phyloP scores from a whole-genome alignment of 2,329 filamentous ascomycete genomes.

The Sporothrix variecibatus region DNA sequence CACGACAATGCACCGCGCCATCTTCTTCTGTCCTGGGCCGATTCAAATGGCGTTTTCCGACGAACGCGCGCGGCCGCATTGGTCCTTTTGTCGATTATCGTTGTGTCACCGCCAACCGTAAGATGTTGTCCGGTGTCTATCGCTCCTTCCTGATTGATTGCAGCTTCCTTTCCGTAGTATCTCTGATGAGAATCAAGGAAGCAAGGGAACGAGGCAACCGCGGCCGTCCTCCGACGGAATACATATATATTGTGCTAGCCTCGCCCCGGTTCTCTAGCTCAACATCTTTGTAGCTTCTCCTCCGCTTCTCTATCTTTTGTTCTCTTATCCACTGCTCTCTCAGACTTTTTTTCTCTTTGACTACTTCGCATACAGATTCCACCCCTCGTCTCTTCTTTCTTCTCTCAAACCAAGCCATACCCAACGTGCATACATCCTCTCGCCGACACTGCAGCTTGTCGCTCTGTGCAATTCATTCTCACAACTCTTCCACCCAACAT shows the following conservation, averaged over 20 bases:
- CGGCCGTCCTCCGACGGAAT: neutral
- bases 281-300: neutral
- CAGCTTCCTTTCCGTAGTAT: neutral
- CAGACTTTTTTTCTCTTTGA: neutral
- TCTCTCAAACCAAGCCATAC: neutral
- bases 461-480: neutral
- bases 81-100: neutral
- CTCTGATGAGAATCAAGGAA: constrained; percentile 10
- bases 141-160: constrained; percentile 17
- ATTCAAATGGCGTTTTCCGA: constrained; percentile 31
- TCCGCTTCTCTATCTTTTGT: neutral
- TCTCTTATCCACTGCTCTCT: constrained; percentile 1
- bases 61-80: constrained; percentile 18
- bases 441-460: neutral
- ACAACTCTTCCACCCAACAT: constrained; percentile 3
- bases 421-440: neutral
- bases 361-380: neutral
- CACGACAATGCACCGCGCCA: constrained; percentile 21
- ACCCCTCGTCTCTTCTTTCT: neutral
- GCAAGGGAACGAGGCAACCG: constrained; percentile 5
- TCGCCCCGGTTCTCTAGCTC: neutral
- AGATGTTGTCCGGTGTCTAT: neutral
- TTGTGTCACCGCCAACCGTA: constrained; percentile 14
- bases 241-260: constrained; percentile 15
- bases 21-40: constrained; percentile 19